These are phyloP conservation scores for Auriscalpium vulgare DNA, from an alignment of 768 basidiomycete species.

Conservation along the genomic window DNA sequence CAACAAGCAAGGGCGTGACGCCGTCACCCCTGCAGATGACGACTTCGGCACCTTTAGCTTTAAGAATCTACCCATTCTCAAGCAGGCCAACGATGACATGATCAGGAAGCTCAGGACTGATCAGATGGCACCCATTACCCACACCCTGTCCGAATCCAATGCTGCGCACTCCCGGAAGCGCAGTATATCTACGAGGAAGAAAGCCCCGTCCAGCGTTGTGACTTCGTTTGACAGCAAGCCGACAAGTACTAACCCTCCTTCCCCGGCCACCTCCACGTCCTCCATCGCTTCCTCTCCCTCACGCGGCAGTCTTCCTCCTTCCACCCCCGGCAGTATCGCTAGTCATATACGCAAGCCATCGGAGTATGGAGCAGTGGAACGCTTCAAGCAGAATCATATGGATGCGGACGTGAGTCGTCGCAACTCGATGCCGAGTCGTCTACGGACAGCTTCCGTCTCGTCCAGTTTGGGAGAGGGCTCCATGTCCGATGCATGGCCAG, in stretches of 20 bases:
- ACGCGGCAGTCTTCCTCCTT: constrained; percentile 60
- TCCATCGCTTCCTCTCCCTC: constrained; percentile 89
- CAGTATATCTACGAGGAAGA: constrained; percentile 69
- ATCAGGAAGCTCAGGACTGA: constrained; percentile 94
- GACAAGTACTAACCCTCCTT: constrained; percentile 71
- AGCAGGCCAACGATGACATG: constrained; percentile 97
- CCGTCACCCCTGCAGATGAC: constrained; percentile 56
- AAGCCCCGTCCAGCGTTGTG: constrained; percentile 75
- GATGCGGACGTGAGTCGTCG: constrained; percentile 66
- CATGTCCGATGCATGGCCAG: constrained; percentile 66
- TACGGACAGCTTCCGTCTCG: constrained; percentile 81
- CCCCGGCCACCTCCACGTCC: constrained; percentile 85
- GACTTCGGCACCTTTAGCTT: constrained; percentile 98
- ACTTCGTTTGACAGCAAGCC: constrained; percentile 56
- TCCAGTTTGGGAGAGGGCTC: constrained; percentile 70
- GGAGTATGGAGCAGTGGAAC: constrained; percentile 80
- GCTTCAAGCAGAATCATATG: constrained; percentile 78
- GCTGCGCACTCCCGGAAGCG: constrained; percentile 57
- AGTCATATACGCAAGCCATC: constrained; percentile 80
- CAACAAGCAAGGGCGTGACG: constrained; percentile 21
- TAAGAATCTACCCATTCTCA: constrained; percentile 92
- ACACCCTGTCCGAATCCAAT: constrained; percentile 60
- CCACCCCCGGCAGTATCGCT: constrained; percentile 57
- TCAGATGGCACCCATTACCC: constrained; percentile 70
- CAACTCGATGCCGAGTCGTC: constrained; percentile 76